Percentiles rank a stretch among this genome's conserved stretches.
These are phyloP conservation scores for Paramecium bursaria DNA, from an alignment of 73 alveolate genomes.

Conservation along the genomic window DNA sequence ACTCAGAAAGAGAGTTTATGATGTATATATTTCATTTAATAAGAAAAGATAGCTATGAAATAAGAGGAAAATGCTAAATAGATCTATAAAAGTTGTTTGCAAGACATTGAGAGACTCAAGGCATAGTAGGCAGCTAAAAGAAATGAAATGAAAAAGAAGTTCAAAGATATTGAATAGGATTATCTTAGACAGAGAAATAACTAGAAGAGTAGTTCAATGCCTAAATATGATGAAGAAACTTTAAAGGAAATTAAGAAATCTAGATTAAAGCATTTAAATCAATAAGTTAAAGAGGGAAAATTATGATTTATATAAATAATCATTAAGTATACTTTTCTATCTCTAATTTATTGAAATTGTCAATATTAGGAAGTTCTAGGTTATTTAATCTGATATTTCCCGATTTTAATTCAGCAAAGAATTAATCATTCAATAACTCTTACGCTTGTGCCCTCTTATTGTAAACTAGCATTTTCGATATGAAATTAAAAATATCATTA, in stretches of 20 bases:
- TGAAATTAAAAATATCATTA: conserved; percentile 34
- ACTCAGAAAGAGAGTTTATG: conserved; percentile 40
- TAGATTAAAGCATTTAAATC: conserved; percentile 21
- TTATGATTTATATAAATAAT: too few relatives aligned
- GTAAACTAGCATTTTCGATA: not conserved
- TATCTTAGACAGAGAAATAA: conserved; percentile 17
- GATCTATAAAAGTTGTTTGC: not conserved
- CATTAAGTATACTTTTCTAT: too few relatives aligned
- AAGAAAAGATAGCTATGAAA: not conserved
- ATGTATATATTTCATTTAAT: not conserved
- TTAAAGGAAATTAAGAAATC: conserved; percentile 47
- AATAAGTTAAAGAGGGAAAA: conserved; percentile 49
- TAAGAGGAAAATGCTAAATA: not conserved
- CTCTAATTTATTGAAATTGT: not conserved
- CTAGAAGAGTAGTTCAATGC: not conserved
- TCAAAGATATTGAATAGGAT: conserved; percentile 32
- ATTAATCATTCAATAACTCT: not conserved
- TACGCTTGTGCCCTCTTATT: not conserved
- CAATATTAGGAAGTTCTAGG: not conserved
- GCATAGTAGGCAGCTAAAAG: conserved; percentile 4
- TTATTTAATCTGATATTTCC: not conserved
- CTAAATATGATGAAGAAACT: not conserved
- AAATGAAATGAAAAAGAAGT: conserved; percentile 3
- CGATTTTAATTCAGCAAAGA: not conserved
- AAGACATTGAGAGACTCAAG: conserved; percentile 41